Evolutionary conservation across 495 filamentous ascomycete species (phyloP), one percentile per base, ranked within the genome.

Genomic region (Talaromyces wortmannii): DNA sequence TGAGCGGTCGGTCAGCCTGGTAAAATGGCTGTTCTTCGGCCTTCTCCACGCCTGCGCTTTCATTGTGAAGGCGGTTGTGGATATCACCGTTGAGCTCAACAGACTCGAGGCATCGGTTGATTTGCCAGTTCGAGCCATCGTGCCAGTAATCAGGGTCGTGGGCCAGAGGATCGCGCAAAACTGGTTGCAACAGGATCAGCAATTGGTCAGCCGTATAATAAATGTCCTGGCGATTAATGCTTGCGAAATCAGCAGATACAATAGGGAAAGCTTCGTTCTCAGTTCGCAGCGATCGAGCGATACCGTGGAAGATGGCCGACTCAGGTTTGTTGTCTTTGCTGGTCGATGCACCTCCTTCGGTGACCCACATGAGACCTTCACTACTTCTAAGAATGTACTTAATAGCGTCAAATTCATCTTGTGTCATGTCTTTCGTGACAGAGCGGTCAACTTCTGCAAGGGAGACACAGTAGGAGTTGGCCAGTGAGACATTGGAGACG

Each of bases 291-390:
- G 58, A 53, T 31, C 61, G 36, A 5, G 54, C 13, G 5, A 63
- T 29, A 5, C 61, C 61, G 3, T 31, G 13, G 10, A 57, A 45
- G n/a, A 60, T 13, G 16, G 48, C 45, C 6, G 15, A 23, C 12
- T 57, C 45, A 6, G 57, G 56, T 48, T 4, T 13, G 15, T 49
- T 16, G 59, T 60, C 18, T 69, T 62, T 7, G 68, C 54, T 23
- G 15, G 63, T 58, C 8, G 36, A 40, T 13, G 36, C 36, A 7
- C 66, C 67, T 7, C 73, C 69, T 5, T 55, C 52, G 5, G 68
- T 70, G 6, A 76, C 48, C 73, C 73, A 77, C 5, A 75, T 52
- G 4, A 68, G 61, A 2, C 61, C 65, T 23, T 68, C 58, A 11
- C 6, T 42, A 12, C 43, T 57, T 0, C 58, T 62, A 49, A 58